Conservation (phyloP, 169 alveolate species). For the Plasmodium gaboni region DNA sequence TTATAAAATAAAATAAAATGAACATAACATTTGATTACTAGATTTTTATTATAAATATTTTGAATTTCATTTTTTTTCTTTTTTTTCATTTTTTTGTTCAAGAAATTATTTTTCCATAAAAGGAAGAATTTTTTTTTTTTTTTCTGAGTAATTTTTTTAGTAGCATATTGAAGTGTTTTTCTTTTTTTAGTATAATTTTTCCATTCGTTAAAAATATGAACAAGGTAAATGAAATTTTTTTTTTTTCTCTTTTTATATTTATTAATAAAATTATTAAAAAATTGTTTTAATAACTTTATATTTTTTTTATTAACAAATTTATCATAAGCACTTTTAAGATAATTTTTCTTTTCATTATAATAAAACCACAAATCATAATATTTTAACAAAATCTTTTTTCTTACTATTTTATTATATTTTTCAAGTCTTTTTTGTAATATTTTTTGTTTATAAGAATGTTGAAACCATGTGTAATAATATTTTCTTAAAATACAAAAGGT, state of each 20-base stretch:
- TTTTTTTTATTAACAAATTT: constrained; percentile 16
- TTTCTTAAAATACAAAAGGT: constrained; percentile 16
- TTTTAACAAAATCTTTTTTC: constrained; percentile 7
- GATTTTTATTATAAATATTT: constrained; percentile 50
- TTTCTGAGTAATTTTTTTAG: constrained; percentile 11
- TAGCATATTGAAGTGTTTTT: background rate
- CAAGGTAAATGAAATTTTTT: constrained; percentile 37
- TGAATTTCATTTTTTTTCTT: constrained; percentile 39
- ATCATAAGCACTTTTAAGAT: constrained; percentile 11
- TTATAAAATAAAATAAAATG: constrained; percentile 45
- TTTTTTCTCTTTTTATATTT: constrained; percentile 50
- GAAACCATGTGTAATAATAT: constrained; percentile 4
- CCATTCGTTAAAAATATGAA: constrained; percentile 68
- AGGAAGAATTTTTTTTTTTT: constrained; percentile 20
- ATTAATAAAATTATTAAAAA: constrained; percentile 16
- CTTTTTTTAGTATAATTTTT: constrained; percentile 31
- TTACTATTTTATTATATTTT: background rate
- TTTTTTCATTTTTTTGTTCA: constrained; percentile 18
- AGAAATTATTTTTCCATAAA: constrained; percentile 33
- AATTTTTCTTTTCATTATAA: constrained; percentile 22
- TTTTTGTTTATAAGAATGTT: constrained; percentile 11
- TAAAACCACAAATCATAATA: constrained; percentile 48
- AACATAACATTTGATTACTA: constrained; percentile 46
- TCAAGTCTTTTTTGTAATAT: background rate
- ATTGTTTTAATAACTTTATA: background rate